Base-by-base conservation (phyloP, 2,329 filamentous ascomycete genomes). In the Nemania sp. region DNA sequence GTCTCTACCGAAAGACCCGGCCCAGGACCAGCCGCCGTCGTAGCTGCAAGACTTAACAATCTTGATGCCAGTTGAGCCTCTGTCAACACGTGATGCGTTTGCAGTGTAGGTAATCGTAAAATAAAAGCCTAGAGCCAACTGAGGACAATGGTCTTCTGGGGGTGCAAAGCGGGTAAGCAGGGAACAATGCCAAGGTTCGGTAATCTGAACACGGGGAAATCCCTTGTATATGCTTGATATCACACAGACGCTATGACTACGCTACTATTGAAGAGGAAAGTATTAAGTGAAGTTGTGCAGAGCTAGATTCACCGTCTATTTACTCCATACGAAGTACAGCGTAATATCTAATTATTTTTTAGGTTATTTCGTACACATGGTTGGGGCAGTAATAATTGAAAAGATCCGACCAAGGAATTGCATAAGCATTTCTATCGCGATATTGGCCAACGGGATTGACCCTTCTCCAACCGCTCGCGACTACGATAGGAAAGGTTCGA, bases 161-260 rank as follows among this genome's bases (percentile, higher is more conserved):
- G 45, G 24, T 48, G 48, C 28, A 51, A 50, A 11, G 14, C 22
- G 9, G 41, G 26, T 31, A 11, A 44, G 26, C 33, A 57, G 42
- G 37, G 51, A 40, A 54, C n/a, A 28, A 12, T 17, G 50, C 44
- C 51, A 53, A 57, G 51, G n/a, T 44, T 54, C 46, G 54, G 46
- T 36, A 51, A 57, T 57, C 51, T 54, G 33, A 24, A 28, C 6
- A 19, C 19, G 37, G 46, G 37, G 49, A 49, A 42, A 20, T 4
- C 41, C 49, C 58, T 43, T 54, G 53, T 34, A 48, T 40, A 24
- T 24, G 19, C 37, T 19, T 14, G n/a, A 39, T 19, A 37, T 19
- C 22, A 17, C 20, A 40, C 11, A 17, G 9, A n/a, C 37, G 17
- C 19, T 12, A 14, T 2, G 14, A 26, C 26, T 12, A 36, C 31